phyloP scores from a whole-genome alignment of 495 filamentous ascomycete genomes.

The Cercophora samala region DNA sequence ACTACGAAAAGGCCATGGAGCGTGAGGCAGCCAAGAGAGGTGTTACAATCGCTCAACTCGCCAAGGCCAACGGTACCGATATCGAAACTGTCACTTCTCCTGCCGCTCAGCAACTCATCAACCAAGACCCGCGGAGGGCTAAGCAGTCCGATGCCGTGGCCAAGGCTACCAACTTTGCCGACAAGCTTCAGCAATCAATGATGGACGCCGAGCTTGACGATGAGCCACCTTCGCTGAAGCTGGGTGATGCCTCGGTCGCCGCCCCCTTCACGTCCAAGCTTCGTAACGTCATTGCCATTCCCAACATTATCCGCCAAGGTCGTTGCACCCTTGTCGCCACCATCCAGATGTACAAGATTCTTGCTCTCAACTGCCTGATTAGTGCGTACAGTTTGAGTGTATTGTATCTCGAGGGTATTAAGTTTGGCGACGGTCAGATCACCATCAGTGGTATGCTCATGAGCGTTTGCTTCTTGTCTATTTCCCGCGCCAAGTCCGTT shows the following conservation, averaged over 20 bases:
- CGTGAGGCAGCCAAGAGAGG: slow-evolving; percentile 75
- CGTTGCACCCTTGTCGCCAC: slow-evolving; percentile 96
- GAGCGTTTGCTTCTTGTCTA: slow-evolving; percentile 98
- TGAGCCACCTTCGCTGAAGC: slow-evolving; percentile 93
- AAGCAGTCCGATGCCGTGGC: slow-evolving; percentile 61
- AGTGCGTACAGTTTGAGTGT: slow-evolving; percentile 97
- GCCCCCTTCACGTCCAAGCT: slow-evolving; percentile 98
- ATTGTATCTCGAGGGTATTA: slow-evolving; percentile 96
- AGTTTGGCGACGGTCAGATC: slow-evolving; percentile 97
- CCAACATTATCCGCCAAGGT: slow-evolving; percentile 97
- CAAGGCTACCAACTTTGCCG: slow-evolving; percentile 74
- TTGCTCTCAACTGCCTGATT: slow-evolving; percentile 96
- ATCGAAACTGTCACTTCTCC: slow-evolving; percentile 68
- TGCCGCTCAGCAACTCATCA: slow-evolving; percentile 64
- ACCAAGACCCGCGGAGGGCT: slow-evolving; percentile 53
- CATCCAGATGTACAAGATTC: slow-evolving; percentile 99
- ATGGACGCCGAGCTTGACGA: slow-evolving; percentile 85
- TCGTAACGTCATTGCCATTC: slow-evolving; percentile 93
- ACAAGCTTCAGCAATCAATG: slow-evolving; percentile 82
- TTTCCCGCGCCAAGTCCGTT: slow-evolving; percentile 91
- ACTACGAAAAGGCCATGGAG: slow-evolving; percentile 90
- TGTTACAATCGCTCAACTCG: slow-evolving; percentile 43
- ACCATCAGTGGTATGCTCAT: slow-evolving; percentile 99
- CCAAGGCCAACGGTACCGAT: slow-evolving; percentile 40
- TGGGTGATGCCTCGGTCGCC: slow-evolving; percentile 95